Conservation (phyloP, 2,329 filamentous ascomycete species). For the Diaporthe humulicola region DNA sequence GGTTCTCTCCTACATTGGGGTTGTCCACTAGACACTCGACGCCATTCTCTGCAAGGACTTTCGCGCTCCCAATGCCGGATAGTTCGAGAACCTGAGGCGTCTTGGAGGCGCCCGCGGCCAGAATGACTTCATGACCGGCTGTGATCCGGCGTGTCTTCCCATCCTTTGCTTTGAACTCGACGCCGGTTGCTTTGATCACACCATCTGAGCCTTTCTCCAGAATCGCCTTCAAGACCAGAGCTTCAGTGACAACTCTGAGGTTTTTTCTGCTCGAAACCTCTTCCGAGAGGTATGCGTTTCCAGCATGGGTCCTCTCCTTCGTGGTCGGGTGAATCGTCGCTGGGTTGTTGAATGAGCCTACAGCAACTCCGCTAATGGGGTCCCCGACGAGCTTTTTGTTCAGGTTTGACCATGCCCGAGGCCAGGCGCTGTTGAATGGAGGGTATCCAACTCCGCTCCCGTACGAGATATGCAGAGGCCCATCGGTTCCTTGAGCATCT, state of each 20-base stretch:
- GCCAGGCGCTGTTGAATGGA: constrained; percentile 52
- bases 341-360: constrained; percentile 36
- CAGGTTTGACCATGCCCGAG: constrained; percentile 50
- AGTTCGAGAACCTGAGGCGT: constrained; percentile 43
- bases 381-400: constrained; percentile 31
- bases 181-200: constrained; percentile 42
- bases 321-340: constrained; percentile 39
- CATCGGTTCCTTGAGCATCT: constrained; percentile 46
- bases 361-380: constrained; percentile 27
- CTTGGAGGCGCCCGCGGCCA: constrained; percentile 50
- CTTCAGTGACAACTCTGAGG: constrained; percentile 42
- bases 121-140: constrained; percentile 45
- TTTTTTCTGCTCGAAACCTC: constrained; percentile 36
- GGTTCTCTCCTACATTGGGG: constrained; percentile 53
- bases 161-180: constrained; percentile 42
- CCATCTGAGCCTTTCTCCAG: constrained; percentile 36
- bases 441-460: constrained; percentile 48
- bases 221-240: constrained; percentile 44
- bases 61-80: constrained; percentile 47
- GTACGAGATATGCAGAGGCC: constrained; percentile 54
- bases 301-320: constrained; percentile 38
- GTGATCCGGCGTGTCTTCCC: constrained; percentile 39
- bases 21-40: constrained; percentile 52
- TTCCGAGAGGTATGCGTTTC: constrained; percentile 39
- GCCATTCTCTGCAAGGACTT: constrained; percentile 52